phyloP scores from a whole-genome alignment of 441 rosid genomes.

The Brassica hybrid region DNA sequence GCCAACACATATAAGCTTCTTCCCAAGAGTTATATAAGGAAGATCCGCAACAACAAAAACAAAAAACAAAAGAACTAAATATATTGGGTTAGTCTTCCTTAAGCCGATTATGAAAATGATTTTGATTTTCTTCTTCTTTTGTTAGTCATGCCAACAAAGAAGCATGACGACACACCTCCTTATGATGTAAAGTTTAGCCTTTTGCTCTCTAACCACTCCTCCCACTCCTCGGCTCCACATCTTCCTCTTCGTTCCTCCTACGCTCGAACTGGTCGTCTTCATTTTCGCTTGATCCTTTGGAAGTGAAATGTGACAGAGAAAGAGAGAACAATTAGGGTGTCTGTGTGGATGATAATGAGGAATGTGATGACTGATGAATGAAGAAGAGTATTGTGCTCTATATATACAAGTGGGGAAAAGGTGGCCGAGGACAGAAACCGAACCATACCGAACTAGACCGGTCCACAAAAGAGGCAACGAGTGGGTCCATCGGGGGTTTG shows the following conservation, averaged over 20 bases:
- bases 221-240: slow-evolving; percentile 80
- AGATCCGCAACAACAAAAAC: slow-evolving; percentile 26
- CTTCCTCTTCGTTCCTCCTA: slow-evolving; percentile 82
- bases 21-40: slow-evolving; percentile 35
- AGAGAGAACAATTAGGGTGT: not conserved
- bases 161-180: slow-evolving; percentile 97
- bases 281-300: slow-evolving; percentile 32
- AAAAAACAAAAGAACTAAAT: not conserved
- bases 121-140: not conserved
- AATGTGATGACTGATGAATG: slow-evolving; percentile 28
- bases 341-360: slow-evolving; percentile 29
- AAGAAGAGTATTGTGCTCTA: slow-evolving; percentile 44
- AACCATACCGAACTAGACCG: slow-evolving; percentile 48
- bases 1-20: slow-evolving; percentile 31
- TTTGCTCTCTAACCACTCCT: slow-evolving; percentile 80
- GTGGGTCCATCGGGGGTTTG: slow-evolving; percentile 75
- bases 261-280: slow-evolving; percentile 65
- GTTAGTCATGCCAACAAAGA: slow-evolving; percentile 88
- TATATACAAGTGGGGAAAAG: slow-evolving; percentile 36
- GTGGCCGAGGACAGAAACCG: slow-evolving; percentile 48
- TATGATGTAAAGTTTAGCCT: slow-evolving; percentile 88
- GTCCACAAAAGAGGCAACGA: slow-evolving; percentile 68
- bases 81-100: slow-evolving; percentile 24
- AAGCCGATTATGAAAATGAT: slow-evolving; percentile 22
- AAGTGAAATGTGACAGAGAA: slow-evolving; percentile 3